A percentile compares a stretch with the other conserved stretches of the same genome.
phyloP scores from a whole-genome alignment of 1,284 basidiomycete species.

The Irpex sp. region DNA sequence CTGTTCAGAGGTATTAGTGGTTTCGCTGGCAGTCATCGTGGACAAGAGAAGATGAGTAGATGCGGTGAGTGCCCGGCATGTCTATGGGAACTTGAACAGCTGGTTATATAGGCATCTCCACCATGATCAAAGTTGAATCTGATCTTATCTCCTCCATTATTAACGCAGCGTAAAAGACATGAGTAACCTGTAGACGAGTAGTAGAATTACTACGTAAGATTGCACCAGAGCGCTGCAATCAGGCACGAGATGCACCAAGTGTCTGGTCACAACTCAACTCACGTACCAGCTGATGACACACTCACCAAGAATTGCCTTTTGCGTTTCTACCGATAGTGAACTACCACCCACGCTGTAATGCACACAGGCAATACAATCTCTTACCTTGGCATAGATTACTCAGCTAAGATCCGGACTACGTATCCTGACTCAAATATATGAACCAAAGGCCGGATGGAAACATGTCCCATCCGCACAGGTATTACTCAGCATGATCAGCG shows the following conservation, averaged over 20 bases:
- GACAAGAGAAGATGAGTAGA: neutral
- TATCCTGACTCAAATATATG: neutral
- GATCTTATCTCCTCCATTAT: too few species aligned
- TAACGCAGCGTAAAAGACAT: too few species aligned
- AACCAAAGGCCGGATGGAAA: neutral
- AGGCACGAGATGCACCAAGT: too few species aligned
- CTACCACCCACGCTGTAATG: too few species aligned
- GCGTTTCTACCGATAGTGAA: too few species aligned
- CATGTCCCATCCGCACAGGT: neutral
- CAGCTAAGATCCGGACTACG: neutral
- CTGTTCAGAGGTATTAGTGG: neutral
- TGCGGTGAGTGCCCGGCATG: neutral
- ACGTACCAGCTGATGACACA: neutral
- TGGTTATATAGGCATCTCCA: neutral
- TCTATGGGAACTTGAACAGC: neutral
- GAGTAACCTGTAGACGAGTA: too few species aligned
- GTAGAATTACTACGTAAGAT: too few species aligned
- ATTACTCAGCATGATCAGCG: neutral
- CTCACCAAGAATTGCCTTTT: too few species aligned
- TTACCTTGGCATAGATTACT: neutral
- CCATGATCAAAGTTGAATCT: too few species aligned
- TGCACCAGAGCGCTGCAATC: too few species aligned
- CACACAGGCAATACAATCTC: neutral
- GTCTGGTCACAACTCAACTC: neutral
- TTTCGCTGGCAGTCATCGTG: neutral